These are phyloP conservation scores for Halophytophthora polymorphica DNA, from an alignment of 352 stramenopile genomes.

Conservation along the genomic window DNA sequence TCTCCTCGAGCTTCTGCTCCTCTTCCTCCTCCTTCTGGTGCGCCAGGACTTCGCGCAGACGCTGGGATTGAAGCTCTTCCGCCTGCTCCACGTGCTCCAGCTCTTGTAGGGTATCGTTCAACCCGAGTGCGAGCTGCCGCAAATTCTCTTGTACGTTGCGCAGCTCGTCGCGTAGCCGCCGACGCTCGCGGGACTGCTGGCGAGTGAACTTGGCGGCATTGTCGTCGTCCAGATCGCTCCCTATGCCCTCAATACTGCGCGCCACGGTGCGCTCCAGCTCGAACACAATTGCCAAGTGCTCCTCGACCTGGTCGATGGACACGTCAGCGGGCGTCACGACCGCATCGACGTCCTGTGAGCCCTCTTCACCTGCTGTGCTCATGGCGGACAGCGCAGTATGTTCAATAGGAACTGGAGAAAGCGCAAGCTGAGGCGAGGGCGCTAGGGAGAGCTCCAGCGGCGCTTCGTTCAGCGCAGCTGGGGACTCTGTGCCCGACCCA, in stretches of 20 bases:
- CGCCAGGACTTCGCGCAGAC: slow-evolving; percentile 69
- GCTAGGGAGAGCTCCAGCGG: too few species aligned
- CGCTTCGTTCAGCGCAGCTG: too few species aligned
- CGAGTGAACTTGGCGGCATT: slow-evolving; percentile 24
- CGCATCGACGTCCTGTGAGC: slow-evolving; percentile 1
- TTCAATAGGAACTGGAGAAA: too few species aligned
- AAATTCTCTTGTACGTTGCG: slow-evolving; percentile 51
- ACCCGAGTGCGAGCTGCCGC: slow-evolving; percentile 56
- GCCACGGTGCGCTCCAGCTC: slow-evolving; percentile 64
- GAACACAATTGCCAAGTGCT: slow-evolving; percentile 72
- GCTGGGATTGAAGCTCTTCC: slow-evolving; percentile 73
- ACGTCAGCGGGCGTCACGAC: slow-evolving; percentile 38
- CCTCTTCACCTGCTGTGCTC: too few species aligned
- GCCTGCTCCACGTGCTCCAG: slow-evolving; percentile 83
- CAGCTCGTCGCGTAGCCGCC: slow-evolving; percentile 40
- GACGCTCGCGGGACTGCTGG: slow-evolving; percentile 21
- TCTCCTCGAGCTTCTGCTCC: slow-evolving; percentile 74
- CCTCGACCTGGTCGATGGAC: slow-evolving; percentile 75
- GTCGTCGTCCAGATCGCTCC: slow-evolving; percentile 10
- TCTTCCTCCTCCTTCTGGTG: slow-evolving; percentile 77
- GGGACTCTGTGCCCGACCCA: too few species aligned
- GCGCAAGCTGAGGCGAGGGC: too few species aligned
- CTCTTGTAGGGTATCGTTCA: slow-evolving; percentile 76
- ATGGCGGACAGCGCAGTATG: too few species aligned
- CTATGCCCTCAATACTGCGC: slow-evolving; percentile 58